Conservation (phyloP, 2,329 filamentous ascomycete species). For the Sporothrix phasma region DNA sequence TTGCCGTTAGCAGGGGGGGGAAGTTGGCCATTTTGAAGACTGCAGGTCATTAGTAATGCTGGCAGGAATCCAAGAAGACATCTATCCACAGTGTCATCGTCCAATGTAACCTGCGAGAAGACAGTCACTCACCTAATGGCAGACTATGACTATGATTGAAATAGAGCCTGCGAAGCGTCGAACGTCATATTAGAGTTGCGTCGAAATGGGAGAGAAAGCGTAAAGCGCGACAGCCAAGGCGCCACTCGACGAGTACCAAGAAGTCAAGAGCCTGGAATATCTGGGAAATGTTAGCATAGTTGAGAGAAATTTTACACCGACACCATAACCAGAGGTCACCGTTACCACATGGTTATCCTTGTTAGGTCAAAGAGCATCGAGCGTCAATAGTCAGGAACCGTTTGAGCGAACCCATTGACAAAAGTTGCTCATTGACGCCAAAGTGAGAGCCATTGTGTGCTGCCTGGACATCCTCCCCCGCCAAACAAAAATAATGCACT, state of each 20-base stretch:
- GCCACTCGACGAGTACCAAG: not conserved
- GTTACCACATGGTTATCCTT: too few relatives aligned
- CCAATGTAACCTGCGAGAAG: not conserved
- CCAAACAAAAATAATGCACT: not conserved
- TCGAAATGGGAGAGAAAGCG: not conserved
- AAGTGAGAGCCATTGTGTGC: not conserved
- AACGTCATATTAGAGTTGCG: not conserved
- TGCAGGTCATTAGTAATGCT: not conserved
- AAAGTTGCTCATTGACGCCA: not conserved
- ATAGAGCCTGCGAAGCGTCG: not conserved
- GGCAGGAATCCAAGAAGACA: not conserved
- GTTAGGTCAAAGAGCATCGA: too few relatives aligned
- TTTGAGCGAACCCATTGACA: too few relatives aligned
- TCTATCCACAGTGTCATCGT: not conserved
- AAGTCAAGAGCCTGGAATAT: not conserved
- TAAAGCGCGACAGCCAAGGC: not conserved
- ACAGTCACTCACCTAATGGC: conserved; percentile 9
- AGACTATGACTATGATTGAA: conserved; percentile 3
- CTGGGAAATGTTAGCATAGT: not conserved
- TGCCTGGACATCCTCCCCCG: not conserved
- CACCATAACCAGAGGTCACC: too few relatives aligned
- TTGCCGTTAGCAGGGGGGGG: conserved; percentile 18
- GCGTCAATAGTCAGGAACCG: too few relatives aligned
- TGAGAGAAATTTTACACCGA: too few relatives aligned
- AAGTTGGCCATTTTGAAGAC: conserved; percentile 19